Evolutionary conservation across 179 eudicot genomes (phyloP).

Genomic region (Vitellaria paradoxa): DNA sequence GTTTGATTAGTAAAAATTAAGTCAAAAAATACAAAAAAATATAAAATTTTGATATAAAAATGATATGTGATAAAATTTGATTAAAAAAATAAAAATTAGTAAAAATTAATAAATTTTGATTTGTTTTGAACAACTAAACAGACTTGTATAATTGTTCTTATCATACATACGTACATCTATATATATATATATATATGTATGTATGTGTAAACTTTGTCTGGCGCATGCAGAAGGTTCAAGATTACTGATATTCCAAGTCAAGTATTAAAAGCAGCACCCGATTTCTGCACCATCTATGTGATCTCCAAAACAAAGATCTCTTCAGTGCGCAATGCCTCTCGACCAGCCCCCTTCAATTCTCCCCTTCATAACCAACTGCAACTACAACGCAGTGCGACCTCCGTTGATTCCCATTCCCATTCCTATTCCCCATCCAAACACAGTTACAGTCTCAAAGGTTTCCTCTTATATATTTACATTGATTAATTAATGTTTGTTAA

Average conservation of each 20-base stretch:
- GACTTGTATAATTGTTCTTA: no score
- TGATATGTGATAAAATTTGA: no score
- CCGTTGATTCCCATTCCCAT: neutral
- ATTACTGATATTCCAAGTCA: slow-evolving; percentile 36
- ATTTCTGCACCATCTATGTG: slow-evolving; percentile 86
- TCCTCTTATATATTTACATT: neutral
- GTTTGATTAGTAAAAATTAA: no score
- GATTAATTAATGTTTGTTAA: neutral
- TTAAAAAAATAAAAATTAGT: no score
- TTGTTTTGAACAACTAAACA: no score
- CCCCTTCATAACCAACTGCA: slow-evolving; percentile 51
- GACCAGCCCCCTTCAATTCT: slow-evolving; percentile 58
- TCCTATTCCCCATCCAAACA: slow-evolving; percentile 22
- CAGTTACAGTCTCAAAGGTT: slow-evolving; percentile 44
- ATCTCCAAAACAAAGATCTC: slow-evolving; percentile 78
- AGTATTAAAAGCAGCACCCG: slow-evolving; percentile 71
- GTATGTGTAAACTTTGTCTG: neutral
- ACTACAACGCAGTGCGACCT: slow-evolving; percentile 23
- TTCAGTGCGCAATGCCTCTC: slow-evolving; percentile 54
- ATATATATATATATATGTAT: neutral
- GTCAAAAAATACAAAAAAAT: no score
- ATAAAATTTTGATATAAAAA: no score
- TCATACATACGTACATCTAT: neutral
- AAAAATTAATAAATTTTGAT: no score
- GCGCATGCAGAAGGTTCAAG: slow-evolving; percentile 33